Evolutionary conservation across 768 basidiomycete genomes (phyloP).

Genomic region (Candolleomyces eurysporus): DNA sequence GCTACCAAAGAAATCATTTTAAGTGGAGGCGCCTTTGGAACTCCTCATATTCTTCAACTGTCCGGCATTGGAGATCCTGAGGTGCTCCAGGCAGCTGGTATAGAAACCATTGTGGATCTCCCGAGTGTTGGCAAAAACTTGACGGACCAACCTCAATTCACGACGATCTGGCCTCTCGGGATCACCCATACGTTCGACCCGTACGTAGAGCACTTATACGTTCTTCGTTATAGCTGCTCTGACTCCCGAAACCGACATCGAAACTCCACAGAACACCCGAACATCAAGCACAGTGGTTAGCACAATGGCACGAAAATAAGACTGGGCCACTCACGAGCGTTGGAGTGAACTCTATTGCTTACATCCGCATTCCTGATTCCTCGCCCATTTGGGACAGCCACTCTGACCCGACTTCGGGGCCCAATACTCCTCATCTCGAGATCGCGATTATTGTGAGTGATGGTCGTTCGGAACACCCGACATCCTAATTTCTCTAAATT

Average conservation of each 20-base stretch:
- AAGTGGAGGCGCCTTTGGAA: conserved; percentile 2
- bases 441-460: neutral
- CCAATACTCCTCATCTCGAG: conserved; percentile 16
- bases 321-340: conserved; percentile 25
- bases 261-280: neutral
- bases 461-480: no score
- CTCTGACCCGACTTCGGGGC: conserved; percentile 17
- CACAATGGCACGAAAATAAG: conserved; percentile 13
- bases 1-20: conserved; percentile 5
- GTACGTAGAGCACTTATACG: neutral
- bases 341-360: conserved; percentile 30
- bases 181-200: conserved; percentile 2
- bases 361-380: conserved; percentile 31
- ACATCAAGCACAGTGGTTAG: neutral
- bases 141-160: conserved; percentile 4
- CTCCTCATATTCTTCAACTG: conserved; percentile 3
- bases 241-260: no score
- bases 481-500: neutral
- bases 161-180: neutral
- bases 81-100: conserved; percentile 1
- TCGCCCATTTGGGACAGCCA: conserved; percentile 12
- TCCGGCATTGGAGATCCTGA: conserved; percentile 7
- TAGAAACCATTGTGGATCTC: conserved; percentile 3
- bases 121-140: conserved; percentile 11
- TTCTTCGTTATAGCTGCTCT: neutral